Base-by-base conservation (phyloP, 768 basidiomycete species). In the Naganishia randhawae region DNA sequence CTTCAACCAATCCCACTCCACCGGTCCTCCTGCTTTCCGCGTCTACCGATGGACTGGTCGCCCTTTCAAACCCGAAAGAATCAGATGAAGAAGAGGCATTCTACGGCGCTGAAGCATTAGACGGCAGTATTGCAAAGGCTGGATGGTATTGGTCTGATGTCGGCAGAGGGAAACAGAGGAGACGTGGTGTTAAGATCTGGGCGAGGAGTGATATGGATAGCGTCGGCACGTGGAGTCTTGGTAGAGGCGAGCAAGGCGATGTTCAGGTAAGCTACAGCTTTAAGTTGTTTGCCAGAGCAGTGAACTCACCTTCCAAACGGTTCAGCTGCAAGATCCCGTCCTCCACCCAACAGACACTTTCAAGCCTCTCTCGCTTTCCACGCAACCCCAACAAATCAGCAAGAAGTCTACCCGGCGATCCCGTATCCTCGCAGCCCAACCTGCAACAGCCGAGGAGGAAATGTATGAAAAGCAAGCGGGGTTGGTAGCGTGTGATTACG, bases 141-240 rank as follows among this genome's bases (percentile, higher is more conserved):
- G 68, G 87, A 88, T 0, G 89, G 90, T 74, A 86, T 85, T 8
- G 91, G 87, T 1, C 89, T 87, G 88, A 75, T 22, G 55, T 75
- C 35, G 66, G 76, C 27, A 76, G 79, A 67, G 37, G 64, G 57
- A 53, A 27, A 25, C 35, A 37, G 37, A 65, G 39, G 37, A 33
- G 52, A 42, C 63, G 31, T 31, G 67, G 69, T 9, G 71, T 76
- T 65, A 74, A 69, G 31, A 74, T 92, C 9, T 96, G 92, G 92
- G 89, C 88, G 27, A 84, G 86, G 13, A 93, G 91, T 71, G 94
- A 96, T 80, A 96, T 96, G 93, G 92, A 97, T 79, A 92, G 90
- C 0, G 89, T 94, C 72, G 89, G 89, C 66, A 83, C 85, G 16
- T 97, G 92, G 94, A 85, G 87, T 31, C 64, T 78, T 14, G 74